Percentiles rank a stretch among this genome's conserved stretches.
Conservation (phyloP, 73 alveolate genomes). For the Paramecium biaurelia region DNA sequence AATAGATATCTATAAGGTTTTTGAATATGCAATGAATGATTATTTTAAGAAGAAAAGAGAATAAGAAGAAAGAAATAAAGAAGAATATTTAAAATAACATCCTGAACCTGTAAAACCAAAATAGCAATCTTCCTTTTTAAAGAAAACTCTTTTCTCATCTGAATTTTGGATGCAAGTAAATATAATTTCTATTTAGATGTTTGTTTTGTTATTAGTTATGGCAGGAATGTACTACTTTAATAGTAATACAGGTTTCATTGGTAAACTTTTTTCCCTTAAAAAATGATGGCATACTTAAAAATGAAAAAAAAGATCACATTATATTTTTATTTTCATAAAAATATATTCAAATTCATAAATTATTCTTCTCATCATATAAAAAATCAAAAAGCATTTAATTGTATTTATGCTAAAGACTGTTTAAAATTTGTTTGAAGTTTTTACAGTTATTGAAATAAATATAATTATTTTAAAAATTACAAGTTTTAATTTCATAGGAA, state of each 20-base stretch:
- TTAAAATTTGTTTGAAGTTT: too few relatives aligned
- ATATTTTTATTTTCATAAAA: neutral
- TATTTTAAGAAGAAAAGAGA: constrained; percentile 62
- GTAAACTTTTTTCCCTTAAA: neutral
- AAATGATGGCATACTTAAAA: neutral
- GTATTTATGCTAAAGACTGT: neutral
- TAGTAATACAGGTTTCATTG: neutral
- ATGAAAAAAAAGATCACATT: neutral
- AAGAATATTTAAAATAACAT: constrained; percentile 20
- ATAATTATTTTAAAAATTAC: too few relatives aligned
- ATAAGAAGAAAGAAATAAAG: constrained; percentile 56
- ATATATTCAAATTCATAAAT: neutral
- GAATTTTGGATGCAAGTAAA: constrained; percentile 49
- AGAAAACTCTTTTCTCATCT: neutral
- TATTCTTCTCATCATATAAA: neutral
- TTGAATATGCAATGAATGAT: constrained; percentile 59
- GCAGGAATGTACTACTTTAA: constrained; percentile 33
- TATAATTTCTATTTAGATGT: neutral
- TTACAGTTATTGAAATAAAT: too few relatives aligned
- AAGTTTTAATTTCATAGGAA: too few relatives aligned
- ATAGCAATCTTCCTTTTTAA: neutral
- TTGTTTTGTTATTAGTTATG: constrained; percentile 2
- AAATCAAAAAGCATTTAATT: neutral
- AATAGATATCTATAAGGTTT: neutral
- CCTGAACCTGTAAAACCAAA: constrained; percentile 29